phyloP scores from a whole-genome alignment of 2,329 filamentous ascomycete genomes.

The Ambrosiella xylebori region DNA sequence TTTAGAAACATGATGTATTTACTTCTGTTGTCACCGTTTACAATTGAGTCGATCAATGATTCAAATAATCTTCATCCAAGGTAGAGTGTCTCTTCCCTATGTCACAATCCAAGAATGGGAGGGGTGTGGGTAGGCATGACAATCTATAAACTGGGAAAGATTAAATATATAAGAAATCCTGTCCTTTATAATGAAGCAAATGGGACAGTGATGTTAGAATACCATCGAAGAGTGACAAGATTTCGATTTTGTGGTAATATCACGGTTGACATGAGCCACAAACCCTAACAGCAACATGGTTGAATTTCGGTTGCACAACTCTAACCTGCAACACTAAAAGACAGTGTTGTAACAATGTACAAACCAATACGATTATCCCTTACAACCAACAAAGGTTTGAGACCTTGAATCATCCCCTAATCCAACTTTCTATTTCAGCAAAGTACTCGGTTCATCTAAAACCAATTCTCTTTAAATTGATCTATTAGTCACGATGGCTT shows the following conservation, averaged over 20 bases:
- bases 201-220: too few species aligned
- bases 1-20: too few species aligned
- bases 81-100: too few species aligned
- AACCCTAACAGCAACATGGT: neutral
- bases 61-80: too few species aligned
- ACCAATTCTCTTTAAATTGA: neutral
- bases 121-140: too few species aligned
- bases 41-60: too few species aligned
- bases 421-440: neutral
- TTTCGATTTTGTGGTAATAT: neutral
- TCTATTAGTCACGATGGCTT: neutral
- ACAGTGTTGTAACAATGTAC: neutral
- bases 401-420: neutral
- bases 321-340: neutral
- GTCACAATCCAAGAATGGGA: too few species aligned
- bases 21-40: too few species aligned
- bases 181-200: too few species aligned
- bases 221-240: neutral
- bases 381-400: neutral
- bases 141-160: too few species aligned
- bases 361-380: neutral
- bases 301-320: constrained; percentile 4
- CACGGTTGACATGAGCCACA: neutral
- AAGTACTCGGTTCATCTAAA: neutral
- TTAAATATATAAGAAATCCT: too few species aligned